Percentiles rank a stretch among this genome's conserved stretches.
Evolutionary conservation across 1,139 yeast species (phyloP).

Genomic region (Zygoascus sp.): DNA sequence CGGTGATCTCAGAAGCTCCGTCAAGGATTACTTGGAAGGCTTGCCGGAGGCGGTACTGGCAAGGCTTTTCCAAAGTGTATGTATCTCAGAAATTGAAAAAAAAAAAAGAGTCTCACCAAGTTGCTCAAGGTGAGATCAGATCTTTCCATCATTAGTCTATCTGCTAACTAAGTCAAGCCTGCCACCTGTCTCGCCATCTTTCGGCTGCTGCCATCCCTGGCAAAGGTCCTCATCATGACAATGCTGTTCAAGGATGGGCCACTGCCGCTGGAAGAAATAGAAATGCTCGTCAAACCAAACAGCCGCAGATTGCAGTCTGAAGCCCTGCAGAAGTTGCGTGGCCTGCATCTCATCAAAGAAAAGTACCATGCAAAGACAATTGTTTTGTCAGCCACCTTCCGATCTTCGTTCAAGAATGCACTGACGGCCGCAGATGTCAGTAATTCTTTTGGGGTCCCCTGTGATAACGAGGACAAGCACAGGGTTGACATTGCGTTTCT

Average conservation of each 20-base stretch:
- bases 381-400: slow-evolving; percentile 66
- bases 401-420: slow-evolving; percentile 73
- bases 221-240: slow-evolving; percentile 83
- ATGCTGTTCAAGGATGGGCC: slow-evolving; percentile 80
- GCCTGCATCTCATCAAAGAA: slow-evolving; percentile 72
- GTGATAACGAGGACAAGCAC: slow-evolving; percentile 47
- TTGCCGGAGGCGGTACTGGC: slow-evolving; percentile 80
- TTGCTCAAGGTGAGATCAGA: too few species aligned
- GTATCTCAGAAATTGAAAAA: slow-evolving; percentile 3
- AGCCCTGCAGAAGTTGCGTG: slow-evolving; percentile 69
- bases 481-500: slow-evolving; percentile 59
- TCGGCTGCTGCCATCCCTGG: slow-evolving; percentile 80
- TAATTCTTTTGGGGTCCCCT: slow-evolving; percentile 53
- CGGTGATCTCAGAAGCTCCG: slow-evolving; percentile 37
- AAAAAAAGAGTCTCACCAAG: background rate
- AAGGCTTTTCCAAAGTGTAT: slow-evolving; percentile 58
- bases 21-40: slow-evolving; percentile 84
- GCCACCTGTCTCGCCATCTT: slow-evolving; percentile 92
- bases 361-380: slow-evolving; percentile 50
- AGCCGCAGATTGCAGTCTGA: slow-evolving; percentile 57
- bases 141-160: background rate
- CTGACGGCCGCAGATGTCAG: slow-evolving; percentile 65
- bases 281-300: slow-evolving; percentile 63
- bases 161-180: slow-evolving; percentile 48
- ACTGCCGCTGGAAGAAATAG: slow-evolving; percentile 61